These are phyloP conservation scores for Phytophthora ohioensis DNA, from an alignment of 352 stramenopile species.

Conservation along the genomic window DNA sequence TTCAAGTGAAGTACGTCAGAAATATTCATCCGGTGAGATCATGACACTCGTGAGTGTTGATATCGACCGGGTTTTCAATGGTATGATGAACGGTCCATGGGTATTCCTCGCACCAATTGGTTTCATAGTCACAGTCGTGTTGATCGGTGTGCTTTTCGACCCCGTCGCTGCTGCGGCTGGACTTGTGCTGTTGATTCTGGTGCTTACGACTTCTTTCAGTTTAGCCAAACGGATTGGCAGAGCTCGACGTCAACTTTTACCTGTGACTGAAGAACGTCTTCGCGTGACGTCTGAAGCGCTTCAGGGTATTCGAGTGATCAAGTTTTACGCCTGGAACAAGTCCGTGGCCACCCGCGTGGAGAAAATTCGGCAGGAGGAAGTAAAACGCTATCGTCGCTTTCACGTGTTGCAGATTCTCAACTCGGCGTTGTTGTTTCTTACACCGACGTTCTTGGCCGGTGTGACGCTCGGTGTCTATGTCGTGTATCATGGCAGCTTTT, in stretches of 20 bases:
- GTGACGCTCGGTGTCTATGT: slow-evolving; percentile 58
- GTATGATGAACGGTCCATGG: slow-evolving; percentile 56
- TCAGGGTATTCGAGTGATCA: slow-evolving; percentile 90
- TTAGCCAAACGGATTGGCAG: slow-evolving; percentile 42
- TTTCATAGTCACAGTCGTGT: slow-evolving; percentile 35
- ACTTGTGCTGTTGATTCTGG: slow-evolving; percentile 16
- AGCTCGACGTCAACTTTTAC: slow-evolving; percentile 46
- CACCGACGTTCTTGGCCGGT: slow-evolving; percentile 49
- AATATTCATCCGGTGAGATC: slow-evolving; percentile 65
- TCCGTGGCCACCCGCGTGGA: slow-evolving; percentile 46
- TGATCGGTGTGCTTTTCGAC: slow-evolving; percentile 38
- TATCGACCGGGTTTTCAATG: slow-evolving; percentile 61
- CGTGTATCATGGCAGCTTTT: slow-evolving; percentile 42
- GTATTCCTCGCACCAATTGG: slow-evolving; percentile 39
- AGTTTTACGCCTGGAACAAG: slow-evolving; percentile 90
- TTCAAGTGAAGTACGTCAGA: slow-evolving; percentile 47
- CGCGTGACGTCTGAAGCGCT: slow-evolving; percentile 96
- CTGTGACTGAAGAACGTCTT: slow-evolving; percentile 76
- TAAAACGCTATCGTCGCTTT: slow-evolving; percentile 49
- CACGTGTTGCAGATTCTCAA: slow-evolving; percentile 67
- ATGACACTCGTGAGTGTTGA: slow-evolving; percentile 65
- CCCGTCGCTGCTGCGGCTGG: slow-evolving; percentile 35
- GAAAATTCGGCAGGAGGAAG: slow-evolving; percentile 53
- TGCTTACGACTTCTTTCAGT: slow-evolving; percentile 25
- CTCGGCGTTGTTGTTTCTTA: slow-evolving; percentile 63